Conservation (phyloP, 352 stramenopile species). For the Globisporangium canariense region DNA sequence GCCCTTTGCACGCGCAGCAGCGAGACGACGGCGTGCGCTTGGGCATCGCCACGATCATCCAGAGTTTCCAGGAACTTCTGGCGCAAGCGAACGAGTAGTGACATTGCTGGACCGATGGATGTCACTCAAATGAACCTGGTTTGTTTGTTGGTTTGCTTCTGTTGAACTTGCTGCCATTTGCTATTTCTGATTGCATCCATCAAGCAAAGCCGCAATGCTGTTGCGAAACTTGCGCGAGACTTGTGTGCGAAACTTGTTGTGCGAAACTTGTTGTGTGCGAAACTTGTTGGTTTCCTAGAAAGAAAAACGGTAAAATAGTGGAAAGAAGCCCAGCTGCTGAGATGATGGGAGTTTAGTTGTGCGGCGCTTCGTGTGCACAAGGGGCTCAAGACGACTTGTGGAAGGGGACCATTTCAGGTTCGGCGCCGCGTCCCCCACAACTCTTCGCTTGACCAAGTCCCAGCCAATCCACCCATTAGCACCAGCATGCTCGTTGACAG, state of each 20-base stretch:
- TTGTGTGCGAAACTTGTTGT: no score
- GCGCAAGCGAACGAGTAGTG: background rate
- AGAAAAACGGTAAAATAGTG: background rate
- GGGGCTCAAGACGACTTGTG: background rate
- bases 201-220: background rate
- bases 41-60: slow-evolving; percentile 48
- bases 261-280: background rate
- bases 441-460: background rate
- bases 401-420: background rate
- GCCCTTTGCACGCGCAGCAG: slow-evolving; percentile 10
- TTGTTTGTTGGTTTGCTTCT: no score
- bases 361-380: background rate
- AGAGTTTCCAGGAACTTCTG: slow-evolving; percentile 52
- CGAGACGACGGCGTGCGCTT: slow-evolving; percentile 59
- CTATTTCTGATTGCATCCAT: background rate
- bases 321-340: background rate
- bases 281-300: background rate
- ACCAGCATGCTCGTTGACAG: slow-evolving; percentile 2
- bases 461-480: background rate
- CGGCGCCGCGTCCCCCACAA: no score
- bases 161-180: no score
- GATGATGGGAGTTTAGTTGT: background rate
- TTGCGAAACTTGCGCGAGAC: background rate
- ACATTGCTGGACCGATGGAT: background rate
- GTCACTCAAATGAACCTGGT: background rate